Conservation (phyloP, 108 stramenopile genomes). For the Aurantiochytrium sp. region DNA sequence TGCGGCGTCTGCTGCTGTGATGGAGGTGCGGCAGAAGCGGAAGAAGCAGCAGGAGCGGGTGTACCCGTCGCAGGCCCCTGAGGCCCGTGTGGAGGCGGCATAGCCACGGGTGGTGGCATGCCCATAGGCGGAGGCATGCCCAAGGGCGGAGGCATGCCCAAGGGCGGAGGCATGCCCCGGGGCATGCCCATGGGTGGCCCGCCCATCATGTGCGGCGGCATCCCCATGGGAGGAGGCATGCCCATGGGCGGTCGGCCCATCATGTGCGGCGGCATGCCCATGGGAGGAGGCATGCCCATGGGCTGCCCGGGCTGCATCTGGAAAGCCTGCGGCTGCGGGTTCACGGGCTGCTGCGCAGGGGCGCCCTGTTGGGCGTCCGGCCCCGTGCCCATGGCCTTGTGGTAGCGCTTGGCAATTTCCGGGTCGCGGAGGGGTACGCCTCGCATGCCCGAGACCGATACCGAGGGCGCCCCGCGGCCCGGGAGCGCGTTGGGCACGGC, state of each 20-base stretch:
- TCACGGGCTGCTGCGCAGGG: neutral
- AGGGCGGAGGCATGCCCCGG: neutral
- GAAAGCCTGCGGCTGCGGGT: neutral
- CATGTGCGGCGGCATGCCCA: neutral
- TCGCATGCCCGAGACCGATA: neutral
- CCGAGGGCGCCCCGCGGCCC: neutral
- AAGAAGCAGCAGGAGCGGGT: no score
- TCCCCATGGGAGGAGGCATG: neutral
- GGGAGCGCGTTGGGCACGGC: neutral
- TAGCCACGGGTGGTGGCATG: neutral
- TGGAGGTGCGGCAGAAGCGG: no score
- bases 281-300: neutral
- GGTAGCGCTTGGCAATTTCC: conserved; percentile 2
- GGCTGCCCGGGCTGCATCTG: neutral
- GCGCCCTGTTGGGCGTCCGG: neutral
- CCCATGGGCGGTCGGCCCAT: neutral
- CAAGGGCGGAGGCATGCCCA: conserved; percentile 12
- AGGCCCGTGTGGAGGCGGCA: neutral
- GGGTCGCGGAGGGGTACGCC: neutral
- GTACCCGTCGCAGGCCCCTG: no score
- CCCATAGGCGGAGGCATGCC: conserved; percentile 25
- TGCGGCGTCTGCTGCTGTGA: no score
- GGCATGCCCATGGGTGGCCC: neutral
- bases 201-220: neutral
- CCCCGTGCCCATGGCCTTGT: neutral